phyloP scores from a whole-genome alignment of 805 yeast species.

The Yamadazyma paraphyllophila region DNA sequence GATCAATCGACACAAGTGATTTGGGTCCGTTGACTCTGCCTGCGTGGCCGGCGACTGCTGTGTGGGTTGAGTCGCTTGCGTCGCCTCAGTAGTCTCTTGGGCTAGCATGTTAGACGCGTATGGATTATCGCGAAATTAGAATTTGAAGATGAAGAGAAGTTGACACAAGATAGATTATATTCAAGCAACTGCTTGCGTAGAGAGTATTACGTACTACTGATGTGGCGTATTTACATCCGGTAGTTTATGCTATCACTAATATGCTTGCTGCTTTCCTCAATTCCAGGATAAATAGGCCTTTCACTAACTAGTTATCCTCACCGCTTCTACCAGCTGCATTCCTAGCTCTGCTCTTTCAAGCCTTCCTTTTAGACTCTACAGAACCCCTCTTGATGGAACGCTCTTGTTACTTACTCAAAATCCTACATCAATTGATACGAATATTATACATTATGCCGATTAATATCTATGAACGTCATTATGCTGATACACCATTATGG shows the following conservation, averaged over 20 bases:
- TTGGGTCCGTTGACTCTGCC: constrained; percentile 24
- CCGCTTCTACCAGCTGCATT: too few species aligned
- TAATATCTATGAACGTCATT: not conserved
- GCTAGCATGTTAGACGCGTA: not conserved
- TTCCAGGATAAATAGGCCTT: too few species aligned
- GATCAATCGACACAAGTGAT: constrained; percentile 52
- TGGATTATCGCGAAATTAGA: not conserved
- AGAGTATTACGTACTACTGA: too few species aligned
- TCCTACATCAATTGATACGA: not conserved
- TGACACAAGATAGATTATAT: not conserved
- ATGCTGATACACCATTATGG: not conserved
- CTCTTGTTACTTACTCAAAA: too few species aligned
- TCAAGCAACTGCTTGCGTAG: not conserved
- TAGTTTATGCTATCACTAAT: too few species aligned
- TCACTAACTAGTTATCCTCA: too few species aligned
- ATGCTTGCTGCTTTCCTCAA: too few species aligned
- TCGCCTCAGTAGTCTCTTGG: constrained; percentile 13
- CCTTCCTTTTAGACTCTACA: too few species aligned
- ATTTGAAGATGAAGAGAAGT: not conserved
- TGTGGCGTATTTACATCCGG: too few species aligned
- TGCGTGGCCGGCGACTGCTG: constrained; percentile 36
- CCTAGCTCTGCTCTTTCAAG: too few species aligned
- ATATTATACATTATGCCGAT: constrained; percentile 1
- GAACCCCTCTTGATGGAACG: too few species aligned
- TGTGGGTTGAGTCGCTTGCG: constrained; percentile 35